Base-by-base conservation (phyloP, 2,329 filamentous ascomycete species). In the Ceratocystis eucalypticola region DNA sequence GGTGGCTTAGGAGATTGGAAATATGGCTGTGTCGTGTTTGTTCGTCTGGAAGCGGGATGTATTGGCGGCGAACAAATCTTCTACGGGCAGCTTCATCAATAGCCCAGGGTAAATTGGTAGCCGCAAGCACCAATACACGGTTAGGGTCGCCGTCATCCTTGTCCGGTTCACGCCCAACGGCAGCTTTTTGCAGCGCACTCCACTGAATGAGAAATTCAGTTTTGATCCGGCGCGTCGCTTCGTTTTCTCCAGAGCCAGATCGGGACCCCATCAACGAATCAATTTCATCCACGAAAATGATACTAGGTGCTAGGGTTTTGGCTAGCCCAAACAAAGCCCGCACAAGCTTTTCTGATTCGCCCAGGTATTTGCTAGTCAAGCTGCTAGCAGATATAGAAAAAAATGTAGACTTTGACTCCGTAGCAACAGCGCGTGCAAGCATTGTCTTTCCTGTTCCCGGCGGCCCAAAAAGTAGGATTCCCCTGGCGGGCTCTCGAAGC, bases 381-480 rank as follows among this genome's bases (percentile, higher is more conserved):
- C 89, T 96, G 73, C 91, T 96, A 17, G 94, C 91, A 4, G 91
- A 96, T 66, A 99, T 96, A 15, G 92, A 95, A 77, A 99, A 97
- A 76, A 97, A 99, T 0, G 95, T 96, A 10, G 91, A 96, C 71
- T 86, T 88, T 1, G 90, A 96, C 75, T 99, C 94, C 0, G 94
- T 97, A 1, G 94, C 94, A 0, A 97, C 93, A 7, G 91, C 91
- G 69, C 94, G 84, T 8, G 94, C 94, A 46, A 99, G 80, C 94
- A 99, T 99, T 0, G 94, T 99, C 76, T 99, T 99, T 64, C 94
- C 94, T 0, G 94, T 99, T n/a, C 94, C 94, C 0, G 94, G 94
- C 1, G 94, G 94, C 0, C 94, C 94, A 73, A 99, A 99, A 1
- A 99, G 80, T 1, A 99, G 80, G 90, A 99, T 97, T 5, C 94